Evolutionary conservation across 1,284 basidiomycete species (phyloP), one percentile per base, ranked within the genome.

Genomic region (Moesziomyces globuligerus): DNA sequence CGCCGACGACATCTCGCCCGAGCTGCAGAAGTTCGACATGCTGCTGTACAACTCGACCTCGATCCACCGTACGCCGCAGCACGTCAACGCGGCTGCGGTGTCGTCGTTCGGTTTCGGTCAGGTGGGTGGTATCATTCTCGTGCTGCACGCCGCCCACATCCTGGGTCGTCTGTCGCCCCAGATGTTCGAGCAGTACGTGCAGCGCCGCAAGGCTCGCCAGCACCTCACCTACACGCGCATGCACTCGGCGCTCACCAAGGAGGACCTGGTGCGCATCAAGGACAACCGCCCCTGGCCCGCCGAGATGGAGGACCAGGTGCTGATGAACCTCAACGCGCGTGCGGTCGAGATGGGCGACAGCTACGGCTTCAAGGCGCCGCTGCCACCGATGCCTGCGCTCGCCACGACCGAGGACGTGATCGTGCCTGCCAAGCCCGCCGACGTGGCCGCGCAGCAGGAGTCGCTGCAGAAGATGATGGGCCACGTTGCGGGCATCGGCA

Each of bases 41-140:
- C 88, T 98, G 58, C 89, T 98, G 88, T 98, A 97, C 91, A 94
- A 94, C 11, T 98, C 95, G 40, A 94, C 91, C 84, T 88, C 93
- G 4, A 93, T 98, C 78, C 69, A 79, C 61, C 73, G 77, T 21
- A 75, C 77, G 2, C 65, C 72, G n/a, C 59, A 72, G 32, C 75
- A 79, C 53, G 66, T 78, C 59, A 74, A 79, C 57, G 76, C 72
- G 15, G 76, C 72, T 28, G 69, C 75, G 34, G 74, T 84, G 87
- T 97, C 95, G 4, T 97, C 94, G 18, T 98, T 98, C 85, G 96
- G 96, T 78, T 98, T 98, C 86, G 96, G 95, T 78, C 96, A 98
- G 88, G 80, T 81, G 11, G 96, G 95, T 69, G 96, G 95, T 66
- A 92, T 90, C 65, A 90, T 89, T 45, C 87, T 95, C 68, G 86